phyloP scores from a whole-genome alignment of 176 grass and related monocot genomes.

The Microstegium vimineum region DNA sequence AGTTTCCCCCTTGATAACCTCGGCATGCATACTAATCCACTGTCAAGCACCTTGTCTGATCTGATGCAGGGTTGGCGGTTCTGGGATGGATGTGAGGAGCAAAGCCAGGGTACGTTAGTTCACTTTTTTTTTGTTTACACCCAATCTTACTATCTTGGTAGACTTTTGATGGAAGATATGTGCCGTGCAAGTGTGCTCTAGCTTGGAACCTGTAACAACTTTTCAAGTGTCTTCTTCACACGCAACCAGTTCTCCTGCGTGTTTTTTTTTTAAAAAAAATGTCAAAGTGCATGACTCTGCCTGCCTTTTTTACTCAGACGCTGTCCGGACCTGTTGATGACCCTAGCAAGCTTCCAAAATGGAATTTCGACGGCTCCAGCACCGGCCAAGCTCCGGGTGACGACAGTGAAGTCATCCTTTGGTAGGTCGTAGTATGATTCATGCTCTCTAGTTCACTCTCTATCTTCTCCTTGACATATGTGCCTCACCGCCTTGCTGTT shows the following conservation, averaged over 20 bases:
- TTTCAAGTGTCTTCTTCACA: too few species aligned
- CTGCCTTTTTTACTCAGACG: conserved; percentile 46
- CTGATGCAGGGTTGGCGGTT: conserved; percentile 69
- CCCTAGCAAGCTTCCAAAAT: conserved; percentile 88
- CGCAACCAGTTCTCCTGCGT: too few species aligned
- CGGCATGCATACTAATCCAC: conserved; percentile 4
- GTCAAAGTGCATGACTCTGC: background rate
- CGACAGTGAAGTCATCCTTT: conserved; percentile 87
- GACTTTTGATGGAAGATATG: background rate
- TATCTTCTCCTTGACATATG: background rate
- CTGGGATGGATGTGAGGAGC: conserved; percentile 91
- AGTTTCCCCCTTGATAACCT: background rate
- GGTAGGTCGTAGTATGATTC: too few species aligned
- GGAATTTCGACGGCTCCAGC: conserved; percentile 98
- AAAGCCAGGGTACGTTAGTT: conserved; percentile 65
- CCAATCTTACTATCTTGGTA: background rate
- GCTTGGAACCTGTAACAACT: too few species aligned
- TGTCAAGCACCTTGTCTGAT: background rate
- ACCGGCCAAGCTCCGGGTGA: conserved; percentile 79
- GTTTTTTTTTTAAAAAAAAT: background rate
- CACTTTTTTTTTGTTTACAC: background rate
- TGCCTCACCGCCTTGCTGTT: background rate
- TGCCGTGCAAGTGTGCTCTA: background rate
- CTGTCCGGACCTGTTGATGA: conserved; percentile 59
- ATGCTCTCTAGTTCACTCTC: background rate